These are phyloP conservation scores for Trypanosoma boissoni DNA, from an alignment of 208 protist species.

Conservation along the genomic window DNA sequence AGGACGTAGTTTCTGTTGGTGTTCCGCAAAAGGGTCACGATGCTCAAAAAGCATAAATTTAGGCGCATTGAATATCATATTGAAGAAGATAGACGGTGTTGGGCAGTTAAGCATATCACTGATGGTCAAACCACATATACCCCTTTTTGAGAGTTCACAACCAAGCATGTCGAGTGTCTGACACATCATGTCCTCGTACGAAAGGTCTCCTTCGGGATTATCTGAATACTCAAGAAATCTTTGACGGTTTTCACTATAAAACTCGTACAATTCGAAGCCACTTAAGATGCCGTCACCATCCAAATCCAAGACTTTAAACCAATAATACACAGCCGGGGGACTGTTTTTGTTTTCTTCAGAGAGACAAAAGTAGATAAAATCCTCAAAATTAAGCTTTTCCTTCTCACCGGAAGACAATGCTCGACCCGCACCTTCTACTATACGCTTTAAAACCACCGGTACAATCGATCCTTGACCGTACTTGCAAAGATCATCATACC, in stretches of 20 bases:
- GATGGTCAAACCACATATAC: conserved; percentile 73
- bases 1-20: conserved; percentile 55
- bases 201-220: conserved; percentile 46
- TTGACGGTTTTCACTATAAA: conserved; percentile 92
- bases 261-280: conserved; percentile 92
- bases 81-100: conserved; percentile 91
- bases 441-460: conserved; percentile 67
- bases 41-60: conserved; percentile 95
- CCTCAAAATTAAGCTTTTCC: conserved; percentile 88
- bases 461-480: conserved; percentile 82
- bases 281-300: conserved; percentile 94
- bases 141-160: conserved; percentile 40
- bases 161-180: conserved; percentile 95
- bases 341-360: conserved; percentile 96
- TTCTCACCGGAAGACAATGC: conserved; percentile 46
- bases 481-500: conserved; percentile 81
- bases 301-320: conserved; percentile 92
- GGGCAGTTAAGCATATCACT: conserved; percentile 88
- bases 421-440: conserved; percentile 70
- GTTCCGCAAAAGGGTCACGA: conserved; percentile 84
- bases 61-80: conserved; percentile 93
- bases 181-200: conserved; percentile 90
- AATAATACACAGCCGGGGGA: conserved; percentile 91
- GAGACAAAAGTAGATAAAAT: conserved; percentile 96
- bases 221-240: conserved; percentile 79